Percentiles rank a stretch among this genome's conserved stretches.
Evolutionary conservation across 2,329 filamentous ascomycete species (phyloP).

Genomic region (Alternaria metachromatica): DNA sequence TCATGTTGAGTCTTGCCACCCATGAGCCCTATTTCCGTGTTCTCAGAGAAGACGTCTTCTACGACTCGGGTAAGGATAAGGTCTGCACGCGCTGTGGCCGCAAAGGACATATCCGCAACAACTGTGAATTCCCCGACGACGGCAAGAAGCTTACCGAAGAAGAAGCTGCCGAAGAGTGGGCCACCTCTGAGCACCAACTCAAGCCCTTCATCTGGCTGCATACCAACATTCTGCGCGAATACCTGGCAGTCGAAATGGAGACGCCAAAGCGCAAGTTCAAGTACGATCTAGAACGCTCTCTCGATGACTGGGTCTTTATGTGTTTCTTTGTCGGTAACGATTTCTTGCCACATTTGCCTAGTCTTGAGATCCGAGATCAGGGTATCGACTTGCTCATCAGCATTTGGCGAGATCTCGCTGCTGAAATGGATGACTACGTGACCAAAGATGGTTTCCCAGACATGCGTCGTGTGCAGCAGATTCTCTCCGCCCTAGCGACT

Average conservation of each 20-base stretch:
- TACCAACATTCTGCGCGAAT: slow-evolving; percentile 89
- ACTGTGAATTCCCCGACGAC: slow-evolving; percentile 63
- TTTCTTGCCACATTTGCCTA: slow-evolving; percentile 96
- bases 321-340: slow-evolving; percentile 99
- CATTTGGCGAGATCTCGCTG: slow-evolving; percentile 95
- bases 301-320: slow-evolving; percentile 99
- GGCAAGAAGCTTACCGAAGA: slow-evolving; percentile 81
- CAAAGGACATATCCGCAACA: slow-evolving; percentile 85
- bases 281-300: slow-evolving; percentile 90
- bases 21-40: slow-evolving; percentile 98
- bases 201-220: slow-evolving; percentile 99
- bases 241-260: slow-evolving; percentile 86
- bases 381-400: slow-evolving; percentile 94
- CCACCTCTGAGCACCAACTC: slow-evolving; percentile 53
- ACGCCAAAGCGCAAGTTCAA: slow-evolving; percentile 83
- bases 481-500: slow-evolving; percentile 85
- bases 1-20: slow-evolving; percentile 96
- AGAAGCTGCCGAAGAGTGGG: slow-evolving; percentile 63
- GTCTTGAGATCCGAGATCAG: slow-evolving; percentile 94
- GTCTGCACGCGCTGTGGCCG: slow-evolving; percentile 93
- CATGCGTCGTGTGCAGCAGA: slow-evolving; percentile 83
- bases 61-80: slow-evolving; percentile 81
- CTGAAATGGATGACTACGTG: slow-evolving; percentile 91
- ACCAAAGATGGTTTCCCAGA: slow-evolving; percentile 95
- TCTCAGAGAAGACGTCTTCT: slow-evolving; percentile 95